phyloP scores from a whole-genome alignment of 441 rosid species.

The Populus tomentosa region DNA sequence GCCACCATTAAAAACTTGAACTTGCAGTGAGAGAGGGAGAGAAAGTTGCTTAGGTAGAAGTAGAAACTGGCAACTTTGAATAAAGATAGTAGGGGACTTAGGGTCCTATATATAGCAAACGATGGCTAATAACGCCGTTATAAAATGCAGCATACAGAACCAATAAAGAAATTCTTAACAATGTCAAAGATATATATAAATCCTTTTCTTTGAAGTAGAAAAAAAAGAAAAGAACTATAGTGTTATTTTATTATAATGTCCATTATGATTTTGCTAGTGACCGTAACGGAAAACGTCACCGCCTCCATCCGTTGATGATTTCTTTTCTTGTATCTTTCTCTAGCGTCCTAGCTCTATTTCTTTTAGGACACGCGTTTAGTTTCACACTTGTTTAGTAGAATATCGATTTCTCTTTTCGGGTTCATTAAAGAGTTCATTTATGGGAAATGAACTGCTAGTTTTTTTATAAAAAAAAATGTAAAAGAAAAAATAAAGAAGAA shows the following conservation, averaged over 20 bases:
- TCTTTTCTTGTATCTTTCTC: not conserved
- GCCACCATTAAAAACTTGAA: constrained; percentile 45
- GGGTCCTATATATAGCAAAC: constrained; percentile 29
- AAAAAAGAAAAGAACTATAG: not conserved
- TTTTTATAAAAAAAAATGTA: not conserved
- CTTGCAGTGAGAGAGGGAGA: constrained; percentile 17
- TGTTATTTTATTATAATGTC: not conserved
- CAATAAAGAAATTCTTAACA: not conserved
- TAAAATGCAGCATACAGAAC: not conserved
- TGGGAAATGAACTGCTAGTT: constrained; percentile 14
- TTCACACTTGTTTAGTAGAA: not conserved
- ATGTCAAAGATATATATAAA: not conserved
- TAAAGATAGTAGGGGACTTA: constrained; percentile 4
- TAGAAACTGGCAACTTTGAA: constrained; percentile 22
- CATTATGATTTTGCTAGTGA: not conserved
- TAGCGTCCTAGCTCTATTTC: not conserved
- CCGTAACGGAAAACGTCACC: constrained; percentile 25
- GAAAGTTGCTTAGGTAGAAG: not conserved
- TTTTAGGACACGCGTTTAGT: not conserved
- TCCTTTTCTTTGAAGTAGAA: not conserved
- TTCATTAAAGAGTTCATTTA: constrained; percentile 11
- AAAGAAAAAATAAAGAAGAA: not conserved
- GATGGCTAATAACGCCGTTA: constrained; percentile 54
- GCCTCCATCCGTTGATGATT: not conserved
- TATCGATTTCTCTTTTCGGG: not conserved